Percentiles rank a stretch among this genome's conserved stretches.
Conservation (phyloP, 2,329 filamentous ascomycete species). For the Rutstroemia sydowiana region DNA sequence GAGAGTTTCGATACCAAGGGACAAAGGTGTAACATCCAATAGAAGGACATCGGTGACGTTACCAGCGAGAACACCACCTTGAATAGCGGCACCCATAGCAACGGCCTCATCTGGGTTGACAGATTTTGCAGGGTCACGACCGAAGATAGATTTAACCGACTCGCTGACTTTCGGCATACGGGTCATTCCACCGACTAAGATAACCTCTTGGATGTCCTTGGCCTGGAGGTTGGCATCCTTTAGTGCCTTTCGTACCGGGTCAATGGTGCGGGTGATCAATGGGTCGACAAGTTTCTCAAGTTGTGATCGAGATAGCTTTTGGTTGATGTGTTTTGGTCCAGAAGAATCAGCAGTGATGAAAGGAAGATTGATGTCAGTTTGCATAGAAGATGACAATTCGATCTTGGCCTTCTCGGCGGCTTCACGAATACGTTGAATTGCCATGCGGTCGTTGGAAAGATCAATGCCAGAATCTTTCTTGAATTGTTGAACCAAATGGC, state of each 20-base stretch:
- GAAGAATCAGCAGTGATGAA: slow-evolving; percentile 97
- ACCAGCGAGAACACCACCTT: slow-evolving; percentile 92
- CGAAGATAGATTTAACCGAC: slow-evolving; percentile 94
- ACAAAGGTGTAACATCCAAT: slow-evolving; percentile 91
- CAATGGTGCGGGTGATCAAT: slow-evolving; percentile 76
- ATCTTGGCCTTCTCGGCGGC: slow-evolving; percentile 99
- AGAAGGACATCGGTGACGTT: slow-evolving; percentile 94
- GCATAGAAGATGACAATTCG: slow-evolving; percentile 87
- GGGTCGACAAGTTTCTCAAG: slow-evolving; percentile 90
- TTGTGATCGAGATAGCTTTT: slow-evolving; percentile 85
- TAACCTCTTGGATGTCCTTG: slow-evolving; percentile 95
- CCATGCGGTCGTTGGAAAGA: slow-evolving; percentile 88
- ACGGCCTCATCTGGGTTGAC: slow-evolving; percentile 99
- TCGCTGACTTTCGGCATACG: slow-evolving; percentile 98
- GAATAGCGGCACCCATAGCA: slow-evolving; percentile 92
- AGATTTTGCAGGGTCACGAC: slow-evolving; percentile 92
- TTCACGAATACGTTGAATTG: slow-evolving; percentile 97
- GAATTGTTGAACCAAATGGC: slow-evolving; percentile 89
- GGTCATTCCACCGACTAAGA: slow-evolving; percentile 97
- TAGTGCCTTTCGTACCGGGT: slow-evolving; percentile 91
- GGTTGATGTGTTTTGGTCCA: slow-evolving; percentile 97
- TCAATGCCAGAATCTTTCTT: slow-evolving; percentile 94
- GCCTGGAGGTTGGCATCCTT: slow-evolving; percentile 89
- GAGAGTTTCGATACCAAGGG: slow-evolving; percentile 96
- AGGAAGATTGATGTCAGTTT: slow-evolving; percentile 96